phyloP scores from a whole-genome alignment of 192 early-diverging fungal genomes.

The Umbelopsis ramanniana region DNA sequence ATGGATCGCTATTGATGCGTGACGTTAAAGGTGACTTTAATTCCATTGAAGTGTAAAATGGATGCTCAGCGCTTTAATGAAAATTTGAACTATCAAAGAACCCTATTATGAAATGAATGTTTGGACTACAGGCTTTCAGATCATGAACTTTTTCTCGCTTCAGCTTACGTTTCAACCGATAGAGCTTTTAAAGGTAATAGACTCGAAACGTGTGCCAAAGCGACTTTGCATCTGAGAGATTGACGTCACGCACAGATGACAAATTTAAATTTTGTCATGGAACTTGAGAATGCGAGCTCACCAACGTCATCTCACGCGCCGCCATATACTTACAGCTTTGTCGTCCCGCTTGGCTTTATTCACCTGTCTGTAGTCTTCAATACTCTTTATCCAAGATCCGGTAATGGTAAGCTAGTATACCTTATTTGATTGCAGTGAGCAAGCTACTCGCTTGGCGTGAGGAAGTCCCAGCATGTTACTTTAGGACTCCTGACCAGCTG shows the following conservation, averaged over 20 bases:
- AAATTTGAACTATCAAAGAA: too few relatives aligned
- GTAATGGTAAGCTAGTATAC: not conserved
- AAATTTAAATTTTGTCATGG: conserved; percentile 14
- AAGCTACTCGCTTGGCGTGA: not conserved
- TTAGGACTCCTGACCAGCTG: not conserved
- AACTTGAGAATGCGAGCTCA: not conserved
- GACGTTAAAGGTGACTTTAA: too few relatives aligned
- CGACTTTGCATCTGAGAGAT: not conserved
- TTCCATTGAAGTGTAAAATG: too few relatives aligned
- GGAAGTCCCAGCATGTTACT: not conserved
- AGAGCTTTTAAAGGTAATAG: not conserved
- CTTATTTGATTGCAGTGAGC: not conserved
- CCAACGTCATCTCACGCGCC: conserved; percentile 24
- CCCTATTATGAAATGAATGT: too few relatives aligned
- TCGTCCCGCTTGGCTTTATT: conserved; percentile 3
- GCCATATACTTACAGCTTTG: conserved; percentile 9
- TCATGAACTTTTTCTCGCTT: too few relatives aligned
- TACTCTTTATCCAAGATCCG: conserved; percentile 21
- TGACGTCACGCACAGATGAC: not conserved
- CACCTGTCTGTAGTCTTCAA: conserved; percentile 14
- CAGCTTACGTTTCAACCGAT: not conserved
- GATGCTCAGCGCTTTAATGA: too few relatives aligned
- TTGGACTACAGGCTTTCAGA: too few relatives aligned
- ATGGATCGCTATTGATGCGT: too few relatives aligned
- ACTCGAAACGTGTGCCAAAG: not conserved